A percentile compares a stretch with the other conserved stretches of the same genome.
These are phyloP conservation scores for Plasmodium knowlesi DNA, from an alignment of 169 alveolate species.

Conservation along the genomic window DNA sequence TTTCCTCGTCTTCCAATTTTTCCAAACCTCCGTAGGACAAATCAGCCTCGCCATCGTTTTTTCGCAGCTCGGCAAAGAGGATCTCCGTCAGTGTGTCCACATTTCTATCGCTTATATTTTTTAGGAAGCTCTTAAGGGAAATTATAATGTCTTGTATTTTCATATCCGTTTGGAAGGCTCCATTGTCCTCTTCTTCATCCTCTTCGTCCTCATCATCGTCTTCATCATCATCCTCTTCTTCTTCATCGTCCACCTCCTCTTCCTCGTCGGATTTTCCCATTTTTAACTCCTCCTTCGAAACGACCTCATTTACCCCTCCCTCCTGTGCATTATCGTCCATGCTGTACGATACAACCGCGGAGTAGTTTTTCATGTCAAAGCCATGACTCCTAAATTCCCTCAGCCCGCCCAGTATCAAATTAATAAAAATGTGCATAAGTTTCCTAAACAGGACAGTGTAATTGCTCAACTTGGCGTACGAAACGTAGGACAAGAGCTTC, in stretches of 20 bases:
- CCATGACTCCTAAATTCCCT: background rate
- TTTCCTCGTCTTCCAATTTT: conserved; percentile 1
- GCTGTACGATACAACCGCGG: background rate
- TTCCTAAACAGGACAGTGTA: conserved; percentile 7
- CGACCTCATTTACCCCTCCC: background rate
- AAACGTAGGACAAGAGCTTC: conserved; percentile 43
- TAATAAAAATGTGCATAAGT: conserved; percentile 18
- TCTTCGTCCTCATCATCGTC: background rate
- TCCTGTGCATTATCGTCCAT: background rate
- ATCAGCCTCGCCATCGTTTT: conserved; percentile 17
- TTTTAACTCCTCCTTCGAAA: background rate
- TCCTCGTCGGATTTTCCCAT: background rate
- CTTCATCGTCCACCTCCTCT: background rate
- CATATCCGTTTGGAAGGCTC: conserved; percentile 11
- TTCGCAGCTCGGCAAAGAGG: conserved; percentile 25
- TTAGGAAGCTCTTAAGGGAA: conserved; percentile 42
- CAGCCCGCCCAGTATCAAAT: background rate
- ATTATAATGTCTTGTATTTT: conserved; percentile 25
- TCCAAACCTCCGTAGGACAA: conserved; percentile 38
- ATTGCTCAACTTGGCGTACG: conserved; percentile 34
- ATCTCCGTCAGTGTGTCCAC: conserved; percentile 33
- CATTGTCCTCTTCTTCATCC: background rate
- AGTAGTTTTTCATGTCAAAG: conserved; percentile 13
- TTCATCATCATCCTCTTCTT: background rate
- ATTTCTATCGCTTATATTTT: conserved; percentile 56